A percentile compares a stretch with the other conserved stretches of the same genome.
These are phyloP conservation scores for Intubia oerlemansii DNA, from an alignment of 2,329 filamentous ascomycete genomes.

Conservation along the genomic window DNA sequence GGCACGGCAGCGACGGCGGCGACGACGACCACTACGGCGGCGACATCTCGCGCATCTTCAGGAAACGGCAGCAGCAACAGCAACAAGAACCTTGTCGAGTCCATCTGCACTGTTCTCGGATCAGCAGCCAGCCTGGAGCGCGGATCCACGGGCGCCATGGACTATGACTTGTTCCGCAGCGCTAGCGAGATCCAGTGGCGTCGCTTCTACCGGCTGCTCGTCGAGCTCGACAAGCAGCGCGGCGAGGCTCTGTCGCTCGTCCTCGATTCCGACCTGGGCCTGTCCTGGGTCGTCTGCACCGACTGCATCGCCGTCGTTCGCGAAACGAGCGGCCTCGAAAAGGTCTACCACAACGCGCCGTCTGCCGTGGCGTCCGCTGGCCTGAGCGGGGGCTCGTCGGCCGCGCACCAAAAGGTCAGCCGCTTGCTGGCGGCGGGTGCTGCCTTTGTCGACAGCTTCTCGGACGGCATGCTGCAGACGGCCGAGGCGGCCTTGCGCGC, in stretches of 20 bases:
- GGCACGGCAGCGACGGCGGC: conserved; percentile 3
- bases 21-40: conserved; percentile 15
- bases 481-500: conserved; percentile 45
- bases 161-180: conserved; percentile 53
- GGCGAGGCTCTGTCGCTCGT: conserved; percentile 63
- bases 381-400: neutral
- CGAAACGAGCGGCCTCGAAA: conserved; percentile 58
- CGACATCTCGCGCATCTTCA: no score
- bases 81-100: conserved; percentile 44
- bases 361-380: conserved; percentile 12
- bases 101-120: conserved; percentile 51
- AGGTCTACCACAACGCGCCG: conserved; percentile 46
- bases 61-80: no score
- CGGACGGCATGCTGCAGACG: conserved; percentile 44
- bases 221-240: conserved; percentile 70
- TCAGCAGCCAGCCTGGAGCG: conserved; percentile 45
- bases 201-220: conserved; percentile 65
- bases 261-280: conserved; percentile 46
- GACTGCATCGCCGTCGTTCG: conserved; percentile 64
- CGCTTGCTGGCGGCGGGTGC: conserved; percentile 48
- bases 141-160: conserved; percentile 39
- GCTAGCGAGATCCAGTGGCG: conserved; percentile 73
- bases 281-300: conserved; percentile 69
- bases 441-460: conserved; percentile 48
- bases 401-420: conserved; percentile 28